A percentile compares a stretch with the other conserved stretches of the same genome.
phyloP scores from a whole-genome alignment of 208 protist species.

The Leishmania aethiopica region DNA sequence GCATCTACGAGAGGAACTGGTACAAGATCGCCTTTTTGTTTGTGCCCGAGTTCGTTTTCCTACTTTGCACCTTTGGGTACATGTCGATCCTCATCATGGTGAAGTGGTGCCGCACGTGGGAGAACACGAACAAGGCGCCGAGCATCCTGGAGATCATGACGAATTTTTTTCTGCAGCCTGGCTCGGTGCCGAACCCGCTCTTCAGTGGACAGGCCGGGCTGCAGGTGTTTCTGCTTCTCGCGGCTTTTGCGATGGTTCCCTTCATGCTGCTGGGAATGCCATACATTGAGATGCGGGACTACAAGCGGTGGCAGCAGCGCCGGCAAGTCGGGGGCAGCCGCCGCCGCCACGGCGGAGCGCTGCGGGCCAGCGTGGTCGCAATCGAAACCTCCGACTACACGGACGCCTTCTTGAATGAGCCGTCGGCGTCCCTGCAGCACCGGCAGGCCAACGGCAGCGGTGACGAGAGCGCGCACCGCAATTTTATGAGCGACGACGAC shows the following conservation, averaged over 20 bases:
- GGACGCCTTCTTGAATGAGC: slow-evolving; percentile 27
- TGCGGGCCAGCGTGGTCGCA: slow-evolving; percentile 14
- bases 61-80: slow-evolving; percentile 96
- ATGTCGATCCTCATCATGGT: slow-evolving; percentile 97
- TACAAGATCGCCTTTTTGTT: slow-evolving; percentile 92
- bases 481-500: slow-evolving; percentile 29
- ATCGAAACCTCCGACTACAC: slow-evolving; percentile 18
- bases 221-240: slow-evolving; percentile 83
- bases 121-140: slow-evolving; percentile 83
- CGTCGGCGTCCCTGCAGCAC: slow-evolving; percentile 12
- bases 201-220: slow-evolving; percentile 79
- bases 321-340: not conserved
- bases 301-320: slow-evolving; percentile 42
- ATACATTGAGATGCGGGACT: slow-evolving; percentile 62
- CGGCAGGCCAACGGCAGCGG: not conserved
- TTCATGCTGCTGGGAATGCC: slow-evolving; percentile 88
- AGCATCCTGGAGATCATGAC: slow-evolving; percentile 93
- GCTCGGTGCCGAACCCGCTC: slow-evolving; percentile 69
- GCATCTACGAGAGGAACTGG: slow-evolving; percentile 88
- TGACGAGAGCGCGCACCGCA: not conserved
- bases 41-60: slow-evolving; percentile 97
- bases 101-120: slow-evolving; percentile 96
- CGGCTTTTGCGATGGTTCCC: slow-evolving; percentile 78
- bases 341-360: not conserved
- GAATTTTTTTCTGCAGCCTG: slow-evolving; percentile 92